Evolutionary conservation across 129 eudicot species (phyloP).

Genomic region (Smallanthus sonchifolius): DNA sequence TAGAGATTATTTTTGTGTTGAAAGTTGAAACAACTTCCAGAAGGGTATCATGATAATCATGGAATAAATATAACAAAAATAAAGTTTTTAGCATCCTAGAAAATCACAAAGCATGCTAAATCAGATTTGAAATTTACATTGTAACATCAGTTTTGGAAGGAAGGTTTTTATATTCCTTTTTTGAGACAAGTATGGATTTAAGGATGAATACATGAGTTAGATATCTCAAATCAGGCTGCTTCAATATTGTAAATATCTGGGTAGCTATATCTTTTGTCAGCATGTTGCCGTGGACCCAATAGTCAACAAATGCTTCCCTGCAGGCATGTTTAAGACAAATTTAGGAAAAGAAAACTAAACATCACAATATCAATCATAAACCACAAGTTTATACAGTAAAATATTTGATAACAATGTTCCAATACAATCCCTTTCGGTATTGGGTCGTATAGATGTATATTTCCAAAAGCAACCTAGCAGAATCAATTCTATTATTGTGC

Average conservation of each 20-base stretch:
- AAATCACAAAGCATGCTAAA: neutral
- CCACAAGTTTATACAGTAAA: neutral
- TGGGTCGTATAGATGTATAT: neutral
- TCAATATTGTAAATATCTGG: slow-evolving; percentile 69
- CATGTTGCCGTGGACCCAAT: slow-evolving; percentile 72
- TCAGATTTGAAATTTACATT: neutral
- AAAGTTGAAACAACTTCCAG: neutral
- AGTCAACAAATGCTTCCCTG: slow-evolving; percentile 81
- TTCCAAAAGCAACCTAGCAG: neutral
- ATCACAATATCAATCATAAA: neutral
- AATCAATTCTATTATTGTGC: neutral
- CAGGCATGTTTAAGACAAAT: slow-evolving; percentile 20
- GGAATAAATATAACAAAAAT: neutral
- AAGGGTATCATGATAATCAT: slow-evolving; percentile 4
- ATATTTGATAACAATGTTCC: neutral
- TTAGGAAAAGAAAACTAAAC: neutral
- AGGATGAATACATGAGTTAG: slow-evolving; percentile 58
- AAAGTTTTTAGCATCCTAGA: slow-evolving; percentile 5
- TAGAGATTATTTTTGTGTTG: neutral
- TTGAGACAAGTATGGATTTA: neutral
- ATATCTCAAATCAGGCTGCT: slow-evolving; percentile 70
- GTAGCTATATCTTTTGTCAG: slow-evolving; percentile 65
- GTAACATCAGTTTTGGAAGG: slow-evolving; percentile 11
- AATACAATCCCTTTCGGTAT: neutral
- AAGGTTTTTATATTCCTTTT: slow-evolving; percentile 3